A percentile compares a stretch with the other conserved stretches of the same genome.
These are phyloP conservation scores for Mycena epipterygia DNA, from an alignment of 768 basidiomycete genomes.

Conservation along the genomic window DNA sequence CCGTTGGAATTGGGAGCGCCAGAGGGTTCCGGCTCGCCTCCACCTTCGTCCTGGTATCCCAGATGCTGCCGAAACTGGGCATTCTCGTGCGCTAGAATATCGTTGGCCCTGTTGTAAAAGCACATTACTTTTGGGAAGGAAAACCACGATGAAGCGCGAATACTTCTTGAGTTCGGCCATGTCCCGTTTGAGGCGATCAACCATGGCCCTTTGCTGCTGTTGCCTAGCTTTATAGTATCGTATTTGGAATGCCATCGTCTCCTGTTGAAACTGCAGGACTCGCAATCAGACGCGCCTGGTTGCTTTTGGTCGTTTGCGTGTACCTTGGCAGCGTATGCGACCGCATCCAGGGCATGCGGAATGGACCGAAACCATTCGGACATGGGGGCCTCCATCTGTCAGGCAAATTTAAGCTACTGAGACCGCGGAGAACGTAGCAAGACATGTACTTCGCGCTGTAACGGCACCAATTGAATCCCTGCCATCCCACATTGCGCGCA, in stretches of 20 bases:
- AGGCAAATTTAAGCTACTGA: background rate
- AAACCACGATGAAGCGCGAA: slow-evolving; percentile 13
- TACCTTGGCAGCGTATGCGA: slow-evolving; percentile 80
- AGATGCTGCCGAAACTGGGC: slow-evolving; percentile 58
- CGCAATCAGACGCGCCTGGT: slow-evolving; percentile 1
- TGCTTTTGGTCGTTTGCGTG: slow-evolving; percentile 6
- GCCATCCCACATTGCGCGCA: slow-evolving; percentile 78
- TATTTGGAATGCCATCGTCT: slow-evolving; percentile 77
- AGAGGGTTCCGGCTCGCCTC: slow-evolving; percentile 47
- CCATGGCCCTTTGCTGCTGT: slow-evolving; percentile 64
- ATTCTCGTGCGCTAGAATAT: slow-evolving; percentile 64
- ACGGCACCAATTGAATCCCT: slow-evolving; percentile 76
- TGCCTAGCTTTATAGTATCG: slow-evolving; percentile 72
- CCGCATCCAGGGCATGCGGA: slow-evolving; percentile 70
- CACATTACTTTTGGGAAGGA: slow-evolving; percentile 9
- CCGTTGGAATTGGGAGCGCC: slow-evolving; percentile 66
- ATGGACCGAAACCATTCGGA: slow-evolving; percentile 83
- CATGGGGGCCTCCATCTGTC: slow-evolving; percentile 85
- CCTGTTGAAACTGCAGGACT: slow-evolving; percentile 78
- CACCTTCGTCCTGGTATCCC: slow-evolving; percentile 39
- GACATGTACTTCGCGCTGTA: slow-evolving; percentile 76
- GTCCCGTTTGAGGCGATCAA: slow-evolving; percentile 68
- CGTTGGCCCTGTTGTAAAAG: slow-evolving; percentile 57
- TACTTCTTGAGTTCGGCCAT: slow-evolving; percentile 71
- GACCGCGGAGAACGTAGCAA: slow-evolving; percentile 15